These are phyloP conservation scores for Xylaria sp. DNA, from an alignment of 2,329 filamentous ascomycete species.

Conservation along the genomic window DNA sequence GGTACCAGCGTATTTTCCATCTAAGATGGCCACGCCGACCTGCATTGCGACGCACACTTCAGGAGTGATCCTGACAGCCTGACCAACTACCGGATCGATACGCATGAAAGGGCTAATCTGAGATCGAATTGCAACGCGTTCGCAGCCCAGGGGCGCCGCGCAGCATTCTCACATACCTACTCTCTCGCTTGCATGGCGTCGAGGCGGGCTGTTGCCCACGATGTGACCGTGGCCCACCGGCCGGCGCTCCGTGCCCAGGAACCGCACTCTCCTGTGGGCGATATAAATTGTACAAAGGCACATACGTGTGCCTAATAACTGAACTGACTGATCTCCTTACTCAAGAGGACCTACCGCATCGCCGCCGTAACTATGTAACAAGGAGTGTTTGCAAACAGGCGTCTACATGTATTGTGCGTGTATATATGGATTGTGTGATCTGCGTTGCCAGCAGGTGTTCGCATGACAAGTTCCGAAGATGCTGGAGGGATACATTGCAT, in stretches of 20 bases:
- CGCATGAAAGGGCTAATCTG: not conserved
- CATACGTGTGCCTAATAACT: not conserved
- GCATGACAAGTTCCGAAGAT: not conserved
- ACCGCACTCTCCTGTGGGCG: not conserved
- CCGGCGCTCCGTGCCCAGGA: not conserved
- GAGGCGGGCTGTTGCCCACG: not conserved
- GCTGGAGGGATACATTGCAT: not conserved
- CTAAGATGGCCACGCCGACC: not conserved
- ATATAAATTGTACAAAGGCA: too few species aligned
- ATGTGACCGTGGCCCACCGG: not conserved
- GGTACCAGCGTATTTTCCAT: not conserved
- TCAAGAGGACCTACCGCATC: not conserved
- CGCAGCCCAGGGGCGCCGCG: not conserved
- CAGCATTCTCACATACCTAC: not conserved
- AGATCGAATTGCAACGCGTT: not conserved
- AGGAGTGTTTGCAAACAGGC: too few species aligned
- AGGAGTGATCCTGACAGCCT: not conserved
- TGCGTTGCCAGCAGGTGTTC: not conserved
- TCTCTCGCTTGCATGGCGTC: not conserved
- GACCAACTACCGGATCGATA: not conserved
- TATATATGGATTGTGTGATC: not conserved
- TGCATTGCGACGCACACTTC: not conserved
- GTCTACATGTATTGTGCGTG: not conserved
- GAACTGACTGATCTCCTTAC: too few species aligned
- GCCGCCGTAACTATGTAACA: too few species aligned